Evolutionary conservation across 1,139 yeast genomes (phyloP), one percentile per base, ranked within the genome.

Genomic region (Pichia sp.): DNA sequence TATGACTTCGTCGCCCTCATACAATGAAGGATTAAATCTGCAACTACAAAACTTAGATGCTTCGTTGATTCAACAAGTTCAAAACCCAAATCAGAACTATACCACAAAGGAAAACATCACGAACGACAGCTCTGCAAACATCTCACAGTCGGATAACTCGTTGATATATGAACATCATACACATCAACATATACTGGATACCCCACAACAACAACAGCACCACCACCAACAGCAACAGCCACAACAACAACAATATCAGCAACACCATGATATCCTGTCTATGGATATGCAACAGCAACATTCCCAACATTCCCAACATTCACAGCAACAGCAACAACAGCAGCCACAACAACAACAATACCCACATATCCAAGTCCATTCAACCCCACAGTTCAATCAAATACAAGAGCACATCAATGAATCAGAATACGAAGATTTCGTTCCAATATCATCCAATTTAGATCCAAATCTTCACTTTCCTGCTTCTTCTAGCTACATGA

Each of bases 401-500:
- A n/a, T 34, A 4, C 35, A 38, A 28, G 36, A 40, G 15, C 34
- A 34, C 22, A 33, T 35, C 11, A 32, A 40, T 22, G 47, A 48
- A 28, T 27, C 47, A 12, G 57, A 54, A 12, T 42, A 53, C 24
- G 31, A 51, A 24, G 61, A 58, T 36, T 58, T 60, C 45, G 62
- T 60, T 14, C 65, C 63, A 15, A 48, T 55, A 10, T 56, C 65
- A 14, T 37, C 48, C 10, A 53, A 56, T 41, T 37, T 39, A 6
- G 58, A 60, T 42, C 51, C 60, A 3, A 48, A 52, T 34, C 40
- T 59, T 37, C 60, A 56, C 15, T 58, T 52, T 42, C 59, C 62
- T 12, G 56, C 62, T 45, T 79, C 73, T 10, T 40, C 47, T 4
- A 22, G 6, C 14, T 34, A 39, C 28, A 36, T 50, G 42, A 43